These are phyloP conservation scores for Nicotiana tomentosiformis DNA, from an alignment of 257 asterid species.

Conservation along the genomic window DNA sequence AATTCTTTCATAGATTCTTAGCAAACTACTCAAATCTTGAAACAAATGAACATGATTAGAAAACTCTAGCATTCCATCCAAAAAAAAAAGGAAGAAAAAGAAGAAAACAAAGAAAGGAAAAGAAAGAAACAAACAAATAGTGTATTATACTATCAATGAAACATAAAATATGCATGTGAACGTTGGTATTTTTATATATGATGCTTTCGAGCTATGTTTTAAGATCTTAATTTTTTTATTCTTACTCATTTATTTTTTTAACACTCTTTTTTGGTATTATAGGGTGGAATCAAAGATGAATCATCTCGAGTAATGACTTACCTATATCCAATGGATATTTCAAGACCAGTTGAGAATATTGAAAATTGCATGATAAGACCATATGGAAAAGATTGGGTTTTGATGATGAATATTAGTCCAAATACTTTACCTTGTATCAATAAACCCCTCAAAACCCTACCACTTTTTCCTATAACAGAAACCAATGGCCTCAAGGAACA, in stretches of 20 bases:
- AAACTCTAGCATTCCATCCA: background rate
- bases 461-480: background rate
- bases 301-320: conserved; percentile 5
- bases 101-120: background rate
- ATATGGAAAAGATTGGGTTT: conserved; percentile 1
- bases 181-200: background rate
- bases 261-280: background rate
- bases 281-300: background rate
- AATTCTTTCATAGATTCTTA: background rate
- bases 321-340: conserved; percentile 1
- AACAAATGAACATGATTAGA: background rate
- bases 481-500: background rate
- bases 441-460: conserved; percentile 5
- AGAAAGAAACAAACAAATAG: background rate
- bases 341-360: background rate
- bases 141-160: background rate
- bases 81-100: too few species aligned
- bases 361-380: conserved; percentile 9
- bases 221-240: background rate
- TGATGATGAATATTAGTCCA: background rate
- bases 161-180: background rate
- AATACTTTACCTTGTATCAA: background rate
- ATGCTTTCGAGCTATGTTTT: background rate
- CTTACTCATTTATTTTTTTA: background rate
- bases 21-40: background rate